Conservation (phyloP, 305 asterid species). For the Rubia peregrina region DNA sequence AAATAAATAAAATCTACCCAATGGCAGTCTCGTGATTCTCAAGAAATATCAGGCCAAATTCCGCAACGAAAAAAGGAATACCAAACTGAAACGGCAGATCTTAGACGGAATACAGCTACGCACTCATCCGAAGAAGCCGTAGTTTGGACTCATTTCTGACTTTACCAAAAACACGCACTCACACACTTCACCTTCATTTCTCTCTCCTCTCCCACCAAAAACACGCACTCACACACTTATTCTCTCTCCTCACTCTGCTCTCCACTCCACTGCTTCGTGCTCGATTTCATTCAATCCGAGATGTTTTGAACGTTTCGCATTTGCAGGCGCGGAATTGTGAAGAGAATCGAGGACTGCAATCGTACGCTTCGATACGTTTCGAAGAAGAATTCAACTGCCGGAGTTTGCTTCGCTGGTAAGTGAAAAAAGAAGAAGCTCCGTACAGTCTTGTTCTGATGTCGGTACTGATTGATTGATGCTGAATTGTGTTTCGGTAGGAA, state of each 20-base stretch:
- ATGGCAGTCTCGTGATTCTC: conserved; percentile 12
- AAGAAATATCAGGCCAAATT: not conserved
- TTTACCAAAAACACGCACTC: conserved; percentile 11
- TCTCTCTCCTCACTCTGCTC: conserved; percentile 8
- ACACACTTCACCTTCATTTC: not conserved
- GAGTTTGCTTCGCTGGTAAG: conserved; percentile 1
- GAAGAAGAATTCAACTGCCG: not conserved
- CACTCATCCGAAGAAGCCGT: conserved; percentile 10
- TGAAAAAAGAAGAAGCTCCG: not conserved
- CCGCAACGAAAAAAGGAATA: not conserved
- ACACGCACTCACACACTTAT: conserved; percentile 9
- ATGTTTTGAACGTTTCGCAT: not conserved
- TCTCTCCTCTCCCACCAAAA: conserved; percentile 4
- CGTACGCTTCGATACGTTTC: not conserved
- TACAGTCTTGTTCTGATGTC: not conserved
- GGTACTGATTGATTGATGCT: not conserved
- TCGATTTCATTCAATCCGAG: not conserved
- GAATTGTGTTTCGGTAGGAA: conserved; percentile 5
- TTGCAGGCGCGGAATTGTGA: not conserved
- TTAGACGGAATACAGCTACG: conserved; percentile 18
- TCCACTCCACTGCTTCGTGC: not conserved
- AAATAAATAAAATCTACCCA: not conserved
- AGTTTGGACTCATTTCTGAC: conserved; percentile 12
- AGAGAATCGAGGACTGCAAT: not conserved
- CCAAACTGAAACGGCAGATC: conserved; percentile 11